Evolutionary conservation across 208 protist genomes (phyloP).

Genomic region (Trichomonas gallinae): DNA sequence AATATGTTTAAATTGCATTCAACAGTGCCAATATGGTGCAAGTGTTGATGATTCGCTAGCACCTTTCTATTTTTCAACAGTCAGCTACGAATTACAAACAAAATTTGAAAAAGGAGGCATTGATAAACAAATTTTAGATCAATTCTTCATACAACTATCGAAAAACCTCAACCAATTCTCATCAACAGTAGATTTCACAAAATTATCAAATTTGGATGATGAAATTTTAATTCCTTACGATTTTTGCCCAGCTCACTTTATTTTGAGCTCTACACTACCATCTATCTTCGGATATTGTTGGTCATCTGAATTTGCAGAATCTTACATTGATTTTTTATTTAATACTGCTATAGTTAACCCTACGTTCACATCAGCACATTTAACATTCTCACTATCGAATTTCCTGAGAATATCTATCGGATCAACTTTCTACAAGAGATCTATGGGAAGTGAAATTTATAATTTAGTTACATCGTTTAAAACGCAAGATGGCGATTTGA

Average conservation of each 20-base stretch:
- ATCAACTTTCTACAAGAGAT: neutral
- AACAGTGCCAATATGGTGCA: neutral
- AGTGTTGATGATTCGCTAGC: too few species aligned
- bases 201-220: neutral
- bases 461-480: neutral
- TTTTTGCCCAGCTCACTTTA: neutral
- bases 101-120: neutral
- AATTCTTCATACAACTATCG: neutral
- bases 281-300: neutral
- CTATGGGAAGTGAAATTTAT: neutral
- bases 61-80: neutral
- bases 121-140: neutral
- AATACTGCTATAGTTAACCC: neutral
- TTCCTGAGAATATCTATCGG: neutral
- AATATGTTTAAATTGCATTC: neutral
- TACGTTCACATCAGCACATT: neutral
- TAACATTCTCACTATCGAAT: neutral
- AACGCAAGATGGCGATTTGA: neutral
- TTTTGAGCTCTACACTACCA: neutral
- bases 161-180: neutral
- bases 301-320: neutral
- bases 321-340: constrained; percentile 7
- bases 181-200: neutral
- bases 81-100: neutral
- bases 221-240: neutral